These are phyloP conservation scores for Dactylellina haptotyla DNA, from an alignment of 2,329 filamentous ascomycete genomes.

Conservation along the genomic window DNA sequence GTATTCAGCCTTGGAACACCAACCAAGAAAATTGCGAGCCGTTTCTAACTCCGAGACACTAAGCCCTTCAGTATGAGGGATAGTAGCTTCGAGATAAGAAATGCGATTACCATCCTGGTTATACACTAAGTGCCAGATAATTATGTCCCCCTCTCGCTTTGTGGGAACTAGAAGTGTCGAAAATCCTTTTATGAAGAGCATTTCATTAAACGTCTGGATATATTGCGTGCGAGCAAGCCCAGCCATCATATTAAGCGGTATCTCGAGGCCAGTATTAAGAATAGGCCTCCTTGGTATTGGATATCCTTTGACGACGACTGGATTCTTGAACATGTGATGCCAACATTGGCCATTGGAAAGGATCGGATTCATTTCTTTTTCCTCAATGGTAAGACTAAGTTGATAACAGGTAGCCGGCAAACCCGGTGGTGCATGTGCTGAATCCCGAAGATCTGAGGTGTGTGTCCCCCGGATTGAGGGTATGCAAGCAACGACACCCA, in stretches of 20 bases:
- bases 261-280: slow-evolving; percentile 53
- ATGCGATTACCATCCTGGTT: slow-evolving; percentile 27
- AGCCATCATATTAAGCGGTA: slow-evolving; percentile 57
- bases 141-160: slow-evolving; percentile 8
- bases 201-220: slow-evolving; percentile 38
- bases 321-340: slow-evolving; percentile 4
- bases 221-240: slow-evolving; percentile 40
- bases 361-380: not conserved
- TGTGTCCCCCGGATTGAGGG: slow-evolving; percentile 28
- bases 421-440: not conserved
- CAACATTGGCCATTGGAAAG: slow-evolving; percentile 28
- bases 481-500: slow-evolving; percentile 50
- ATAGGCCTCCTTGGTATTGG: slow-evolving; percentile 36
- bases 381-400: slow-evolving; percentile 34
- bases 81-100: slow-evolving; percentile 9
- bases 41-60: slow-evolving; percentile 7
- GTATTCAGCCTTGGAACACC: slow-evolving; percentile 38
- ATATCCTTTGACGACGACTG: slow-evolving; percentile 19
- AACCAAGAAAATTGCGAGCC: slow-evolving; percentile 43
- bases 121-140: slow-evolving; percentile 56
- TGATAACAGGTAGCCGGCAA: no score
- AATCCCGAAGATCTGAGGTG: not conserved
- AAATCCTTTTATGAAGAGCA: slow-evolving; percentile 56
- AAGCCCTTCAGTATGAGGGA: slow-evolving; percentile 13
- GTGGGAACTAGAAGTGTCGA: slow-evolving; percentile 52